phyloP scores from a whole-genome alignment of 1,284 basidiomycete genomes.

The Puccinia hordei region DNA sequence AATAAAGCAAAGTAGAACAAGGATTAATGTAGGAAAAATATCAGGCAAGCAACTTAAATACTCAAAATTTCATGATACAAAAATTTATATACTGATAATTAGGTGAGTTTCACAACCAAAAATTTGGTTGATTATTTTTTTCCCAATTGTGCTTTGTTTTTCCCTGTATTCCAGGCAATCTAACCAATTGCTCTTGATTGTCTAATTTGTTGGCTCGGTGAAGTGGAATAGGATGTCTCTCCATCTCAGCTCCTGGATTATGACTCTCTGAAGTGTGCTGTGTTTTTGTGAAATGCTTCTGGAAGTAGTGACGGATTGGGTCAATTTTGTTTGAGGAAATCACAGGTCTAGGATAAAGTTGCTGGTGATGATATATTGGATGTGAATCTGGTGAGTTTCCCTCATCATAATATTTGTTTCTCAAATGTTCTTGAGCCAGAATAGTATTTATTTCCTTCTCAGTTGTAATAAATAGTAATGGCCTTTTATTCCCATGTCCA shows the following conservation, averaged over 20 bases:
- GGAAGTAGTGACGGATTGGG: background rate
- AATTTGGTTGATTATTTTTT: background rate
- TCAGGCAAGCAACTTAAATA: no score
- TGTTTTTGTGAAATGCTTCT: background rate
- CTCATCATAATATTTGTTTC: constrained; percentile 2
- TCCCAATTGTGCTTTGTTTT: background rate
- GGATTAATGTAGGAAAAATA: no score
- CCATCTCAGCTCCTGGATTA: background rate
- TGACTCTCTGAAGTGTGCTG: background rate
- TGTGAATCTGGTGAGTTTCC: background rate
- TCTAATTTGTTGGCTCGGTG: background rate
- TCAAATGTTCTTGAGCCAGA: background rate
- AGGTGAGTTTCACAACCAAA: no score
- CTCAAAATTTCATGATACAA: no score
- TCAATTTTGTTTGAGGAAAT: background rate
- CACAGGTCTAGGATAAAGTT: background rate
- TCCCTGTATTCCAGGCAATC: constrained; percentile 7
- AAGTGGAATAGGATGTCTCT: background rate
- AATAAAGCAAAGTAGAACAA: no score
- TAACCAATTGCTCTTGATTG: background rate
- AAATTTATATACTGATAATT: no score
- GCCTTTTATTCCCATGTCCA: background rate
- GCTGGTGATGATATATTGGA: background rate
- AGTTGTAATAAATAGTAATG: background rate
- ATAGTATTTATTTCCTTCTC: background rate